Base-by-base conservation (phyloP, 78 protist species). In the Tieghemostelium lacteum region DNA sequence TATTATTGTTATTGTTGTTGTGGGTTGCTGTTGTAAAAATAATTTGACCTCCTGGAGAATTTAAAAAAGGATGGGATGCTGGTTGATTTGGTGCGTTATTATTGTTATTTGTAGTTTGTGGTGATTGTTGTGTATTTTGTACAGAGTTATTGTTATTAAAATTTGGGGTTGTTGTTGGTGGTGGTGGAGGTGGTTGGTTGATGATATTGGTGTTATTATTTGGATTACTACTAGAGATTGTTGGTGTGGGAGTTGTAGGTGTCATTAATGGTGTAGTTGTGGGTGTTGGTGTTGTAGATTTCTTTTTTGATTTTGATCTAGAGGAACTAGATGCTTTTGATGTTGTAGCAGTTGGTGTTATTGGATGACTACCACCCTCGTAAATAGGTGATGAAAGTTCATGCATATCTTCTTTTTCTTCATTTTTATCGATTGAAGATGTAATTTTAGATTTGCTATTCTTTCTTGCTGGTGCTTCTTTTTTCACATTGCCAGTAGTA, bases 61-160 rank as follows among this genome's bases (percentile, higher is more conserved):
- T n/a, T n/a, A n/a, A n/a, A n/a, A n/a, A n/a, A n/a, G n/a, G n/a
- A n/a, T n/a, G n/a, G n/a, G n/a, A n/a, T n/a, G n/a, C n/a, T n/a
- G n/a, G n/a, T 78, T 75, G 0, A 78, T 4, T 8, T 40, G 5
- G 29, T 66, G 66, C n/a, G n/a, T 57, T n/a, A 50, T 78, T 29
- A 54, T 1, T 3, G 75, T 78, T 54, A 67, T 42, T 5, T 78
- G 54, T 57, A 78, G 42, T 33, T 66, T 78, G 63, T 66, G 64
- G 17, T 20, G 52, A 26, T 78, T 49, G 3, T 78, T 45, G 64
- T 74, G 88, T 33, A 78, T 78, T 66, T 78, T 78, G 26, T 78
- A 75, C 19, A 78, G 54, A 17, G 61, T 65, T 5, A 78, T 42
- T 37, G 22, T 61, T 8, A 49, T 49, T 17, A 33, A 26, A 49